Percentiles rank a stretch among this genome's conserved stretches.
phyloP scores from a whole-genome alignment of 2,329 filamentous ascomycete species.

The Colletotrichum sp. region DNA sequence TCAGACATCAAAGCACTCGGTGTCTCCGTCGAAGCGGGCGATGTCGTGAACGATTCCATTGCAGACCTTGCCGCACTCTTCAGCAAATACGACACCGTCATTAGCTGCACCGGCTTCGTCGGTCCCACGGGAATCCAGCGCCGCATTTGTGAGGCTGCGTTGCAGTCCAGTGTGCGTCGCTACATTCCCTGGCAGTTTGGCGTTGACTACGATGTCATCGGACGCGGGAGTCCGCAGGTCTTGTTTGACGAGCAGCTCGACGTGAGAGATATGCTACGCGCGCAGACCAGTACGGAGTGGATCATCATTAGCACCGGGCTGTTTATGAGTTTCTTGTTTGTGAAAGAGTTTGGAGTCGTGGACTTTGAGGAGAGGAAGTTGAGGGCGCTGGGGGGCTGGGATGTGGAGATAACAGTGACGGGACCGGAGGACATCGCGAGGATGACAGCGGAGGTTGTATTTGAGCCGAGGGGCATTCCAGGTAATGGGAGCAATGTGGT shows the following conservation, averaged over 20 bases:
- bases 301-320: slow-evolving; percentile 71
- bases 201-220: slow-evolving; percentile 72
- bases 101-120: slow-evolving; percentile 67
- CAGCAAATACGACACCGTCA: slow-evolving; percentile 53
- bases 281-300: slow-evolving; percentile 58
- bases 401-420: slow-evolving; percentile 66
- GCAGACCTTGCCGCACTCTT: slow-evolving; percentile 48
- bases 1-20: slow-evolving; percentile 39
- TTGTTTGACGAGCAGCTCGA: slow-evolving; percentile 72
- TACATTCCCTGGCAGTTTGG: slow-evolving; percentile 79
- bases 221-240: slow-evolving; percentile 62
- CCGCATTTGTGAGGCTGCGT: slow-evolving; percentile 60
- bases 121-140: slow-evolving; percentile 58
- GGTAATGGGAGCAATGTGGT: slow-evolving; percentile 46
- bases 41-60: slow-evolving; percentile 43
- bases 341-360: slow-evolving; percentile 66
- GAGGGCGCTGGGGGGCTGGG: slow-evolving; percentile 65
- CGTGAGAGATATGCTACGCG: slow-evolving; percentile 57
- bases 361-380: slow-evolving; percentile 47
- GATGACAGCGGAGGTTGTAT: slow-evolving; percentile 61
- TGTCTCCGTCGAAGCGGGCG: slow-evolving; percentile 46
- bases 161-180: slow-evolving; percentile 51
- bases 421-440: slow-evolving; percentile 67
- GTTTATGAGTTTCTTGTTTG: slow-evolving; percentile 74
- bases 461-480: slow-evolving; percentile 37